These are phyloP conservation scores for Neonectria hederae DNA, from an alignment of 2,329 filamentous ascomycete genomes.

Conservation along the genomic window DNA sequence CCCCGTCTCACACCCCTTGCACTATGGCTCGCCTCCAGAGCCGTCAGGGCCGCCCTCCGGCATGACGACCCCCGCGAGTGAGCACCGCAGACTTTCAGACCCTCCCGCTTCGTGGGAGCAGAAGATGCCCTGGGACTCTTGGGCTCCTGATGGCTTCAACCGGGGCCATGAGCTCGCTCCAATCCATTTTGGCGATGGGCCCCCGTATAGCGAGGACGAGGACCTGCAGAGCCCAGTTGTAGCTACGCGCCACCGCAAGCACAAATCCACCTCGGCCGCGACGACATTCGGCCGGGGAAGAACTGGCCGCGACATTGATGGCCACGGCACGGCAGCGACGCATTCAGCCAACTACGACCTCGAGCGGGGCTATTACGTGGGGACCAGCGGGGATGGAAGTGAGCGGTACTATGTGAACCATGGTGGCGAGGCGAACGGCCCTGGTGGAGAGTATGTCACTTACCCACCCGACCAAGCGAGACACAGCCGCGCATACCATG, in stretches of 20 bases:
- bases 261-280: slow-evolving; percentile 73
- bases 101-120: slow-evolving; percentile 80
- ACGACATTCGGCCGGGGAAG: slow-evolving; percentile 56
- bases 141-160: slow-evolving; percentile 63
- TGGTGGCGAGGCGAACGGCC: slow-evolving; percentile 75
- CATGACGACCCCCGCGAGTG: slow-evolving; percentile 85
- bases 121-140: slow-evolving; percentile 68
- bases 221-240: slow-evolving; percentile 93
- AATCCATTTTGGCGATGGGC: slow-evolving; percentile 86
- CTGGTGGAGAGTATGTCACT: slow-evolving; percentile 82
- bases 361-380: slow-evolving; percentile 73
- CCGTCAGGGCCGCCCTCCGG: slow-evolving; percentile 75
- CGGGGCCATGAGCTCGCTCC: slow-evolving; percentile 79
- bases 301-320: slow-evolving; percentile 56
- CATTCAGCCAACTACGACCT: slow-evolving; percentile 62
- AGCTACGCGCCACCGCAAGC: slow-evolving; percentile 84
- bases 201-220: slow-evolving; percentile 94
- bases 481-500: slow-evolving; percentile 60
- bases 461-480: slow-evolving; percentile 74
- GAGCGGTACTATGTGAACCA: slow-evolving; percentile 80
- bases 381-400: slow-evolving; percentile 74
- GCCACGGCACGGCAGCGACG: slow-evolving; percentile 53
- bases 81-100: slow-evolving; percentile 83
- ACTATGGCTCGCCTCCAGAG: slow-evolving; percentile 91
- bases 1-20: slow-evolving; percentile 80